phyloP scores from a whole-genome alignment of 129 eudicot genomes.

The Apium graveolens region DNA sequence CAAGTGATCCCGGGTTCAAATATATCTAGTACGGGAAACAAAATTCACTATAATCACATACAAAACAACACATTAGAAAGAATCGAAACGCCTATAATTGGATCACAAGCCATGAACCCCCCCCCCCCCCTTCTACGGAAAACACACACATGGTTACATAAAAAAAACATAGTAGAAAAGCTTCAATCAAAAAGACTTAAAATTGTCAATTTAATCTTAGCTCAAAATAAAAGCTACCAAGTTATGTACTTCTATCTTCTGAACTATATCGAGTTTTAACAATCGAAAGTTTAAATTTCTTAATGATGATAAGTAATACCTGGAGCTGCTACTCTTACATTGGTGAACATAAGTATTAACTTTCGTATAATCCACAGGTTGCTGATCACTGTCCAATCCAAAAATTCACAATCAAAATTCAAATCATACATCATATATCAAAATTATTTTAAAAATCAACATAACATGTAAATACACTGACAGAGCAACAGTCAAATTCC shows the following conservation, averaged over 20 bases:
- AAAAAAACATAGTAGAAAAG: too few relatives aligned
- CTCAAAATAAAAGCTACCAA: not conserved
- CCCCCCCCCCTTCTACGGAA: too few relatives aligned
- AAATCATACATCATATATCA: not conserved
- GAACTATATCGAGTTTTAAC: not conserved
- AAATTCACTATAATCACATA: too few relatives aligned
- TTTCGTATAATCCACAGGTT: slow-evolving; percentile 21
- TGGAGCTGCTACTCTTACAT: slow-evolving; percentile 21
- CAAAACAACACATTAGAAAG: too few relatives aligned
- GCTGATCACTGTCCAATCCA: slow-evolving; percentile 13
- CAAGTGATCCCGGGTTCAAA: too few relatives aligned
- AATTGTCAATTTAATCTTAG: not conserved
- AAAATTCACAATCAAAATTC: not conserved
- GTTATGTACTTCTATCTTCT: not conserved
- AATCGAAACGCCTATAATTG: not conserved
- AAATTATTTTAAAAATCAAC: not conserved
- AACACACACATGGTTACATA: not conserved
- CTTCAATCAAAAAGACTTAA: not conserved
- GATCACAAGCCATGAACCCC: too few relatives aligned
- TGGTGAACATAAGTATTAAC: slow-evolving; percentile 22
- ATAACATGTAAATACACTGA: slow-evolving; percentile 2
- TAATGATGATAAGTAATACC: not conserved
- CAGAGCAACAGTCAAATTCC: slow-evolving; percentile 10
- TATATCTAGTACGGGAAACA: too few relatives aligned
- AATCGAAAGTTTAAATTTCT: not conserved